Evolutionary conservation across 192 early-diverging fungal genomes (phyloP), one percentile per base, ranked within the genome.

Genomic region (Lunasporangiospora selenospora): DNA sequence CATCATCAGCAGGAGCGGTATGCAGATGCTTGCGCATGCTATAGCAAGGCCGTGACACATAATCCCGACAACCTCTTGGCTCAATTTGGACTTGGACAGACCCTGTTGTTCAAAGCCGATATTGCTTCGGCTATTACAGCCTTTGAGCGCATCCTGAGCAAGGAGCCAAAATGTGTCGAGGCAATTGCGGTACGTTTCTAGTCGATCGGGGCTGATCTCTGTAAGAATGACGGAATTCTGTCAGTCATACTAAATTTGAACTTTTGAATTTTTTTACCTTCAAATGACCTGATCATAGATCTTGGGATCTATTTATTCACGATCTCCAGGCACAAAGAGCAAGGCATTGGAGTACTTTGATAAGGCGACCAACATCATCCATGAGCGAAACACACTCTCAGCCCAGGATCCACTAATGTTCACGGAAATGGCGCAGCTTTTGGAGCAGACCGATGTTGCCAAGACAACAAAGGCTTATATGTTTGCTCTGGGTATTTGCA

Each of bases 71-170:
- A 94, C 50, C 41, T 82, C 2, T 33, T 88, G 53, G 86, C 88
- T 18, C 89, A 87, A 60, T 96, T 88, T 67, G 89, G 89, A 3
- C 65, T 94, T 38, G 93, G 90, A 2, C 89, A 95, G 69, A 87
- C 90, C 71, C 80, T 87, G 31, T 66, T 94, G 11, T 75, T 65
- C 23, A 58, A 67, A 70, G 62, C 65, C 15, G 80, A 81, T 55
- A 58, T 75, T 49, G 76, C 78, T 23, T 36, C 63, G 10, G 79
- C 83, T 8, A 80, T 69, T 16, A 58, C 80, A 24, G 78, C 79
- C 13, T 87, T 87, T 58, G 83, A 88, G 58, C 81, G 81, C 24
- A 77, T 91, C 29, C 78, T 85, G 6, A 77, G 79, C 49, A 69
- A 73, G 40, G 81, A 87, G 38, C 85, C 89, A 21, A 55, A 78